Evolutionary conservation across 495 filamentous ascomycete genomes (phyloP).

Genomic region (Astrocystis sublimbata): DNA sequence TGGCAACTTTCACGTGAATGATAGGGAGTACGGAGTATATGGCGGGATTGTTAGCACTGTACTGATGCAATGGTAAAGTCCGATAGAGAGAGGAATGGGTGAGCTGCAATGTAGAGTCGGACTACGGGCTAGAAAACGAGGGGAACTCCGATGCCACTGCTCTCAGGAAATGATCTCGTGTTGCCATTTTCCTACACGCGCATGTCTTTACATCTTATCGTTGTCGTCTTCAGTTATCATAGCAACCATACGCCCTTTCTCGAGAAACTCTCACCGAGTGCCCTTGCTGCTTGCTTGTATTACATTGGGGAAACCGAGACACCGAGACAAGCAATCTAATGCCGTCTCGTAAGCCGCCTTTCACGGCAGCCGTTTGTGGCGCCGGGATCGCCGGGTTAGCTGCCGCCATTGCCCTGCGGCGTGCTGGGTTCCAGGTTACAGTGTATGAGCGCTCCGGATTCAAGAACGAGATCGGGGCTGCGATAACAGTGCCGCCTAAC

Average conservation of each 20-base stretch:
- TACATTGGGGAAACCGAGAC: background rate
- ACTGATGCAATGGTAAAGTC: background rate
- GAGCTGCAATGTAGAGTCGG: background rate
- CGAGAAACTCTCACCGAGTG: background rate
- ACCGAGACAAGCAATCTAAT: background rate
- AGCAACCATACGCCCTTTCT: background rate
- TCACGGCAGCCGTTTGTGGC: conserved; percentile 44
- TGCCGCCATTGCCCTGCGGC: conserved; percentile 52
- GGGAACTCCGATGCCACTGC: background rate
- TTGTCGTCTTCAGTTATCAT: background rate
- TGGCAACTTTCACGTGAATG: too few species aligned
- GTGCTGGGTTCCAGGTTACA: conserved; percentile 50
- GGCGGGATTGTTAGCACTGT: too few species aligned
- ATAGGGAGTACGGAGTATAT: too few species aligned
- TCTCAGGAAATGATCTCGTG: background rate
- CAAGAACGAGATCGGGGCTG: conserved; percentile 57
- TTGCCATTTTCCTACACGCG: background rate
- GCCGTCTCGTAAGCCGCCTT: background rate
- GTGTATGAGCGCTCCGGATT: conserved; percentile 55
- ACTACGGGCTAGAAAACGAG: background rate
- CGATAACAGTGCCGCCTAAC: conserved; percentile 54
- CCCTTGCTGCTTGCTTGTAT: background rate
- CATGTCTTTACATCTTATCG: background rate
- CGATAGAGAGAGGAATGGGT: background rate
- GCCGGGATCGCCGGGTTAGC: conserved; percentile 53